These are phyloP conservation scores for Friedmanniomyces simplex DNA, from an alignment of 495 filamentous ascomycete species.

Conservation along the genomic window DNA sequence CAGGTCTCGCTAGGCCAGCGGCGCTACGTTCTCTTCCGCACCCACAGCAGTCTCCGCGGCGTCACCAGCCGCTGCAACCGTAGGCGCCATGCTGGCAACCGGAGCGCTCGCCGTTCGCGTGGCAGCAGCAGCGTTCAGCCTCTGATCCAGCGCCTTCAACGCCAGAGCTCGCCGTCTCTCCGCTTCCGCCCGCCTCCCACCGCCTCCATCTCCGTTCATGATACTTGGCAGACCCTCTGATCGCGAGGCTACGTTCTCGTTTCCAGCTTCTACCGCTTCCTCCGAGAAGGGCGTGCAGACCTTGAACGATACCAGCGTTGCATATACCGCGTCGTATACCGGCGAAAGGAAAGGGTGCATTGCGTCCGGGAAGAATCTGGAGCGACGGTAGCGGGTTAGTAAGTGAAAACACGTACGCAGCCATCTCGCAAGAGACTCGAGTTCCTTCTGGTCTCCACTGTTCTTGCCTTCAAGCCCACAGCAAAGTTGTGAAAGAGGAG, in stretches of 20 bases:
- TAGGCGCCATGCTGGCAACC: not conserved
- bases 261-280: constrained; percentile 72
- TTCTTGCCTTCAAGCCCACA: no score
- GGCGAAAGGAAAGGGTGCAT: constrained; percentile 66
- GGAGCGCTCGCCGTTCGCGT: not conserved
- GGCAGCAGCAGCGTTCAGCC: constrained; percentile 70
- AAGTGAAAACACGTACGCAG: no score
- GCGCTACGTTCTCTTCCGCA: not conserved
- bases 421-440: no score
- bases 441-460: no score
- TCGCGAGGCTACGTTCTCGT: constrained; percentile 54
- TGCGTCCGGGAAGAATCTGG: constrained; percentile 73
- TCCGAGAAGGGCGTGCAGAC: constrained; percentile 80
- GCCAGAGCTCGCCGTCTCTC: constrained; percentile 83
- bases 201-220: constrained; percentile 41
- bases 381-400: no score
- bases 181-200: constrained; percentile 69
- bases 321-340: constrained; percentile 64
- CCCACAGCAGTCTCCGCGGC: not conserved
- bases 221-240: constrained; percentile 58
- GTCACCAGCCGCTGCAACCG: no score
- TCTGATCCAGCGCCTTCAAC: constrained; percentile 82
- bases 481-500: no score
- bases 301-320: constrained; percentile 56
- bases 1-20: no score